Base-by-base conservation (phyloP, 768 basidiomycete species). In the Termitomyces sp. region DNA sequence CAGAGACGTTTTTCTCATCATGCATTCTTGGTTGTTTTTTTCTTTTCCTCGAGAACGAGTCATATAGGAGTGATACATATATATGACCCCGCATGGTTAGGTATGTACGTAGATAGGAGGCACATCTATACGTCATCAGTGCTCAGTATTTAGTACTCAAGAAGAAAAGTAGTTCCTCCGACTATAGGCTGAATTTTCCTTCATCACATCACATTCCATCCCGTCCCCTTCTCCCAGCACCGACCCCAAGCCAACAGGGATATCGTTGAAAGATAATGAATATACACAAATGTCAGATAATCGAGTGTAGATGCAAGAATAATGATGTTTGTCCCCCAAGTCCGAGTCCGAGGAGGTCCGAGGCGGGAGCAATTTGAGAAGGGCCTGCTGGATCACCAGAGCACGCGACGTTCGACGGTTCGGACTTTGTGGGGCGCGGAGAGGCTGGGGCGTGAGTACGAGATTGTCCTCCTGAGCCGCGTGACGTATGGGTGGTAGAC, bases 401-500 rank as follows among this genome's bases (percentile, higher is more conserved):
- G 88, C 68, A 92, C 82, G 63, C 82, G 79, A 60, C 91, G 87
- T 73, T 92, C 89, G 69, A 92, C 70, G 64, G 87, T 90, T 62
- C 84, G 79, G 52, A 71, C 72, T 42, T 77, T 73, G 61, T 70
- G 17, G 60, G 77, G 64, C n/a, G 48, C 50, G 12, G 56, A 46
- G 32, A 63, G 59, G 68, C 72, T 69, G 14, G 83, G 82, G 59
- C 79, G 82, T 53, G 78, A 68, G 75, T 86, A 86, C 63, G 84
- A 84, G 62, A 91, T 81, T 50, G 87, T 88, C 64, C 92, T 88
- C 68, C 81, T 84, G 59, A 94, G 85, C 64, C 89, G 88, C 61
- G 89, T 89, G 54, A 94, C 86, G 49, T 83, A 78, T n/a, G 91
- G 92, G 69, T 88, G 87, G 86, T 85, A 89, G 48, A 88, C 86